Percentiles rank a stretch among this genome's conserved stretches.
Conservation (phyloP, 805 yeast genomes). For the Yamadazyma takamatsuzukensis region DNA sequence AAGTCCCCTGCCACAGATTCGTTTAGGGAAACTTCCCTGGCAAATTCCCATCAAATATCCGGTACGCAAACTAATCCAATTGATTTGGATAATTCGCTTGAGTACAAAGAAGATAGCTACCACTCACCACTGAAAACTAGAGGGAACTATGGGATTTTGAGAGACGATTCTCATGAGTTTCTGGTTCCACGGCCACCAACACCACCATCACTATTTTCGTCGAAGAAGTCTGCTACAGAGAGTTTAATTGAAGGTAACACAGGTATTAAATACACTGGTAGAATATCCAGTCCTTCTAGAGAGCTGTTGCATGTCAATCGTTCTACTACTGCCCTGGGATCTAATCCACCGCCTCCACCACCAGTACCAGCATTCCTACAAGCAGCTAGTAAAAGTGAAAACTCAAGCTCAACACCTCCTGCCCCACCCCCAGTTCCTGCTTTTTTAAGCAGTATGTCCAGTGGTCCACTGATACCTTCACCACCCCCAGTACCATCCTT, state of each 20-base stretch:
- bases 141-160: no score
- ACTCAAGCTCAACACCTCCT: not conserved
- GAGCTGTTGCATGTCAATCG: no score
- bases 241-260: not conserved
- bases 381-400: not conserved
- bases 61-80: constrained; percentile 4
- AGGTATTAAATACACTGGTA: not conserved
- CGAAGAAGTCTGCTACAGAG: constrained; percentile 1
- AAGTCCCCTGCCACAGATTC: no score
- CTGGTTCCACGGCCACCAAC: constrained; percentile 6
- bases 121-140: no score
- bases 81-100: no score
- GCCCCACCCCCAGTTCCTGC: not conserved
- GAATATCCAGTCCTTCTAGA: no score
- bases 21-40: no score
- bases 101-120: no score
- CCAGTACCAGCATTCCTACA: constrained; percentile 2
- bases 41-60: no score
- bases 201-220: constrained; percentile 6
- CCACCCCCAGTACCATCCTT: constrained; percentile 16
- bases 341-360: constrained; percentile 7
- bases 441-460: not conserved
- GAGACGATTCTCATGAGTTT: not conserved
- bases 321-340: not conserved
- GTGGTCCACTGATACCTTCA: constrained; percentile 11